Base-by-base conservation (phyloP, 495 filamentous ascomycete genomes). In the Achaetomiella virescens region DNA sequence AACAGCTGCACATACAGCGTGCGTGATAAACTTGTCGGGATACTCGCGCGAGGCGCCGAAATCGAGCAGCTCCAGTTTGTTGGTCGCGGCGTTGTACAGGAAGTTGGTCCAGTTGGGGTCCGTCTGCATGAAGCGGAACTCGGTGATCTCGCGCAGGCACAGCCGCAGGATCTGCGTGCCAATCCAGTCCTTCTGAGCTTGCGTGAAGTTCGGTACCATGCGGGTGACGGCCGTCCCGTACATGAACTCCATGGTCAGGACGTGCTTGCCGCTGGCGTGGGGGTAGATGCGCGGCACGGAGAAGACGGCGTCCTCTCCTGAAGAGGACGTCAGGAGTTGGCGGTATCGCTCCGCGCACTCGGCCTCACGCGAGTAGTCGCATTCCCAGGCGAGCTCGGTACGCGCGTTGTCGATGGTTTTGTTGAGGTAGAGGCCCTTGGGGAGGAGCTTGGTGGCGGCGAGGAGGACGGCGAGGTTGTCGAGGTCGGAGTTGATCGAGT, bases 81-180 rank as follows among this genome's bases (percentile, higher is more conserved):
- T 72, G 2, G 81, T 84, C 8, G 72, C 49, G 0, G 80, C 70
- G 66, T 98, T 96, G 76, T 88, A 97, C 25, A 97, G 75, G 75
- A 98, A 98, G 67, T 98, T 98, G n/a, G 95, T 97, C 93, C 95
- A 98, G 76, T 98, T 98, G 18, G 93, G 93, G 72, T 98, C 93
- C 24, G 93, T 97, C 72, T 98, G 93, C 93, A 98, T 98, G 77
- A 93, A 98, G 41, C 76, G 81, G 77, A 96, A 98, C 62, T 96
- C 89, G 52, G 80, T 82, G 63, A 97, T 90, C 69, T 98, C 93
- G 46, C 91, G 87, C 35, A 98, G 81, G 65, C 93, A 97, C 17
- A 98, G 81, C 11, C 91, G 88, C 48, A 98, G 78, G 61, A 98
- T 88, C 64, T 97, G 89, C 2, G 88, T 93, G 45, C 93, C 93